phyloP scores from a whole-genome alignment of 1,139 yeast species.

The Candida pseudoviswanathii region DNA sequence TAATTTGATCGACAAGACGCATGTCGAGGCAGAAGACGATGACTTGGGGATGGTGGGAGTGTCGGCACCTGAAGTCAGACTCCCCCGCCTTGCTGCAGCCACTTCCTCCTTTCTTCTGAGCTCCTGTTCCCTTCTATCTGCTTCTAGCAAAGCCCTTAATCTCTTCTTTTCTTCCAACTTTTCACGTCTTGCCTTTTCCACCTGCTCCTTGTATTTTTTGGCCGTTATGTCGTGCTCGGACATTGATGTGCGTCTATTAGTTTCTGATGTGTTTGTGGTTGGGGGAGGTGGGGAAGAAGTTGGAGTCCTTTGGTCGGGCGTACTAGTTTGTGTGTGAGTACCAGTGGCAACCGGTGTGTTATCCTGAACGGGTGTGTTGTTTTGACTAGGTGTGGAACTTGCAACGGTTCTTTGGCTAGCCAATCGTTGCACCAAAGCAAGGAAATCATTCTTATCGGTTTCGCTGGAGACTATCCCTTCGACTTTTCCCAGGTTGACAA shows the following conservation, averaged over 20 bases:
- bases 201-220: constrained; percentile 40
- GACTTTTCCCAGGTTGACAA: constrained; percentile 48
- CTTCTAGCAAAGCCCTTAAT: constrained; percentile 49
- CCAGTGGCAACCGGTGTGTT: neutral
- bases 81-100: neutral
- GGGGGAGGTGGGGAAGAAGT: no score
- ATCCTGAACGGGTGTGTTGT: neutral
- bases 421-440: constrained; percentile 21
- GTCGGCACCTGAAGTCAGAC: neutral
- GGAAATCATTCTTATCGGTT: constrained; percentile 23
- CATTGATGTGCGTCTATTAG: neutral
- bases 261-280: neutral
- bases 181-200: constrained; percentile 32
- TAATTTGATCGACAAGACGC: constrained; percentile 52
- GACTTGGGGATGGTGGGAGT: neutral
- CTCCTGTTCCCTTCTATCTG: constrained; percentile 54
- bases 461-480: constrained; percentile 43
- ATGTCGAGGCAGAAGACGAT: constrained; percentile 18
- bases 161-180: constrained; percentile 56
- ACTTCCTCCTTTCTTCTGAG: constrained; percentile 44
- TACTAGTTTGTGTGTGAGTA: neutral
- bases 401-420: neutral
- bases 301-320: neutral
- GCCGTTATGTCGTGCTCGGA: constrained; percentile 12
- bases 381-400: neutral